Evolutionary conservation across 2,329 filamentous ascomycete genomes (phyloP), one percentile per base, ranked within the genome.

Genomic region (Stenocarpella maydis): DNA sequence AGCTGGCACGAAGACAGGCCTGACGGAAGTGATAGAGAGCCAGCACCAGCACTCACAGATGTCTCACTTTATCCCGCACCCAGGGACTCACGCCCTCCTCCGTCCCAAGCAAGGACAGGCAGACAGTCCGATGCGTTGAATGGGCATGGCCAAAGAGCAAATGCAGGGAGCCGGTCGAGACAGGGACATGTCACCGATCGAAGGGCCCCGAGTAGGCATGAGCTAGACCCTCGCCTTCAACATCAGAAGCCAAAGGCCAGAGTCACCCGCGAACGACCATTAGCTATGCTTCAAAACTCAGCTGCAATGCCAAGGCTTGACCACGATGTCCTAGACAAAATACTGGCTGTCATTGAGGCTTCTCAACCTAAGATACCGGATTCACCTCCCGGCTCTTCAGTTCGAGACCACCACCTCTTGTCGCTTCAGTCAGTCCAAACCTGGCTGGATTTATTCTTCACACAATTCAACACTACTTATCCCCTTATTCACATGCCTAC

Each of bases 401-500:
- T 12, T 80, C 86, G 81, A 21, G 81, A 86, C 8, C 82, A 89
- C 43, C 83, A 84, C 0, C 76, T 89, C 0, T 77, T 90, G 2
- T 85, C 84, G 0, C 77, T 86, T 0, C 73, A 76, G 2, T 83
- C 84, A 0, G 77, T 90, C 10, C 87, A 90, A 72, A 81, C 79
- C 3, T 90, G 88, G 74, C 82, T 83, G 47, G 85, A 90, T 70
- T 77, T 90, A 1, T 91, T 87, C 77, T 90, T 90, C 76, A 84
- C 82, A 0, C 82, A 84, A 2, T 90, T 90, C 77, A 90, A 91
- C 74, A 82, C 83, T 0, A 81, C 84, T 0, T 90, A 90, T 72
- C 88, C 88, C 0, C 78, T 90, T 1, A 82, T 90, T 10, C 87
- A 90, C 70, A 80, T 85, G 71, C 79, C 86, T 1, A 89, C 87